Base-by-base conservation (phyloP, 1,284 basidiomycete species). In the Cronartium ribicola region DNA sequence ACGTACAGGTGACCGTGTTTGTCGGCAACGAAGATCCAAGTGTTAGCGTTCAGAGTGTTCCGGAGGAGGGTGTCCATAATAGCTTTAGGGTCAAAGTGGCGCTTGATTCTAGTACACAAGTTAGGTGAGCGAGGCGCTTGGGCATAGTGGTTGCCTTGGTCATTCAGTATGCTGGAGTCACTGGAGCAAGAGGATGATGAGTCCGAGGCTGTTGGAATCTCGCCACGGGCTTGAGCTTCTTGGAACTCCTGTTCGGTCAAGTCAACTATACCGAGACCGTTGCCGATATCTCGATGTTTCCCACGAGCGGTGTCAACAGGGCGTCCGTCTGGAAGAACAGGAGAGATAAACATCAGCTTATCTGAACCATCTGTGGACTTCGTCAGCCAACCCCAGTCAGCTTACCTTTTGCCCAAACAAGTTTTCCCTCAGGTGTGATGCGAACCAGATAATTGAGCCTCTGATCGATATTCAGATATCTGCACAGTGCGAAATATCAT, bases 391-490 rank as follows among this genome's bases (percentile, higher is more conserved):
- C 29, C 29, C 29, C 1, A 2, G 29, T 29, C 29, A 29, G 4
- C 22, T 3, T 66, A 72, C 70, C 70, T 63, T 85, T 84, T 1
- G 86, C 86, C 89, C 89, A 91, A n/a, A 86, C 82, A 17, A 91
- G 83, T 75, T 84, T 85, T 1, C 90, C 90, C n/a, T 87, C 82
- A 0, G 83, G 77, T 77, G 88, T 87, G 57, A 89, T 84, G 46
- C 84, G 84, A 69, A 88, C 86, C 3, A 90, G 84, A 78, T 91
- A 91, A 78, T 90, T 90, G 29, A 87, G 81, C 7, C 89, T 83
- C 81, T 90, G 88, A 77, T 89, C 88, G 2, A 85, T 84, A 4
- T 86, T 88, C 2, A 89, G 83, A 80, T 88, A 90, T n/a, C 85
- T 87, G 66, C 2, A 62, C 61, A 57, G 22, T 41, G 4, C 5